Base-by-base conservation (phyloP, 2,329 filamentous ascomycete species). In the Cladosporium austrohemisphaericum region DNA sequence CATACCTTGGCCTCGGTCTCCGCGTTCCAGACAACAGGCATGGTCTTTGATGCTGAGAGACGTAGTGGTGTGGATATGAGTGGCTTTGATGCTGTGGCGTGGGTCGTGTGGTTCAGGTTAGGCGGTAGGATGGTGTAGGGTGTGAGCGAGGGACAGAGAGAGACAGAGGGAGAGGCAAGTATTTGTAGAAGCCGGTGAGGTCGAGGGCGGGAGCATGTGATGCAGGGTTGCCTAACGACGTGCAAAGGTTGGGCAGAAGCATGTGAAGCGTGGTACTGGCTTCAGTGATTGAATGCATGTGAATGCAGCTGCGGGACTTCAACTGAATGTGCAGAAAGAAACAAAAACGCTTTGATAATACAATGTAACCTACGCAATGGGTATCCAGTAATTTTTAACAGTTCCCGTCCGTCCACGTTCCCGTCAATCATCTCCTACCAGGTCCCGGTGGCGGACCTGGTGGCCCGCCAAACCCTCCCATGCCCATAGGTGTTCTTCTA, bases 1-100 rank as follows among this genome's bases (percentile, higher is more conserved):
- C 16, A 22, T 54, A 64, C 62, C 54, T 64, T 63, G 28, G 60
- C 60, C 28, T 66, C 60, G 3, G 59, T 55, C 14, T 58, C 55
- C 8, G 62, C 37, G 47, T 55, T 57, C 63, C 64, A 66, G 18
- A 47, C 54, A 52, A 66, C 59, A 41, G 62, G 63, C 63, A 65
- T 66, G 8, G 20, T n/a, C n/a, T n/a, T n/a, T 62, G 38, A n/a
- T 19, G 25, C 11, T 9, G 38, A 1, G 52, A 29, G 14, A 29
- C 16, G 29, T 22, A 26, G 44, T 26, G 28, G 44, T 5, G 19
- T 36, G 23, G 7, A 4, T 18, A 23, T 19, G 11, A 7, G 5
- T 23, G 28, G 11, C 4, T 13, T 3, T 32, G 31, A 14, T 46
- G 19, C n/a, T 46, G 23, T 26, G 20, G 9, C 14, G 19, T 46